Evolutionary conservation across 2,329 filamentous ascomycete species (phyloP).

Genomic region (Ceratocystis huliohia): DNA sequence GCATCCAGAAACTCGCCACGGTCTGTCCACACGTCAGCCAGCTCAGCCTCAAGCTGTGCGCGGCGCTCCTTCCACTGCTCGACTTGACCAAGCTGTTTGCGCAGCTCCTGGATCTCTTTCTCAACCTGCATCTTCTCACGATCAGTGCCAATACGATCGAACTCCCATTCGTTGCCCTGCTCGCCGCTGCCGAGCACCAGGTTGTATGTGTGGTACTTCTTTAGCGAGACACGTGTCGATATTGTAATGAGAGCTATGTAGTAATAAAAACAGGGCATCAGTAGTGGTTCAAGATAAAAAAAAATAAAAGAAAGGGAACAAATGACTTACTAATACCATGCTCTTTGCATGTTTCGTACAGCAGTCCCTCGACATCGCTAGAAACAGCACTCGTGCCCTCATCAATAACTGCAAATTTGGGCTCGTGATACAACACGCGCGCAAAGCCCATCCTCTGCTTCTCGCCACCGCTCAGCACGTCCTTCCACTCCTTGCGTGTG

Average conservation of each 20-base stretch:
- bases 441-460: conserved; percentile 94
- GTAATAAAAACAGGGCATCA: conserved; percentile 21
- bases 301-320: background rate
- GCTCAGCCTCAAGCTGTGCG: conserved; percentile 69
- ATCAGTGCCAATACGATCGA: conserved; percentile 86
- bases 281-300: conserved; percentile 4
- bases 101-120: conserved; percentile 74
- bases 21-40: conserved; percentile 51
- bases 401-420: conserved; percentile 84
- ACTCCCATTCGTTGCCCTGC: conserved; percentile 76
- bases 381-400: conserved; percentile 92
- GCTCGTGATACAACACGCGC: conserved; percentile 84
- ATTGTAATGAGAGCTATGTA: conserved; percentile 77
- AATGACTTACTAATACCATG: conserved; percentile 70
- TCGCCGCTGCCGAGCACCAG: conserved; percentile 72
- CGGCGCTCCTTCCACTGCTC: conserved; percentile 69
- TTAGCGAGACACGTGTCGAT: conserved; percentile 83
- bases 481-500: conserved; percentile 95
- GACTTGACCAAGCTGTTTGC: conserved; percentile 66
- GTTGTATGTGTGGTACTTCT: conserved; percentile 90
- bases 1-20: conserved; percentile 37
- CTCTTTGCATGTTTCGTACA: conserved; percentile 89
- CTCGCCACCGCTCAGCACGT: conserved; percentile 91
- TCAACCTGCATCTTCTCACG: conserved; percentile 88
- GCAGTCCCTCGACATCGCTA: conserved; percentile 80